A percentile compares a stretch with the other conserved stretches of the same genome.
Evolutionary conservation across 2,329 filamentous ascomycete species (phyloP).

Genomic region (Beauveria asiatica): DNA sequence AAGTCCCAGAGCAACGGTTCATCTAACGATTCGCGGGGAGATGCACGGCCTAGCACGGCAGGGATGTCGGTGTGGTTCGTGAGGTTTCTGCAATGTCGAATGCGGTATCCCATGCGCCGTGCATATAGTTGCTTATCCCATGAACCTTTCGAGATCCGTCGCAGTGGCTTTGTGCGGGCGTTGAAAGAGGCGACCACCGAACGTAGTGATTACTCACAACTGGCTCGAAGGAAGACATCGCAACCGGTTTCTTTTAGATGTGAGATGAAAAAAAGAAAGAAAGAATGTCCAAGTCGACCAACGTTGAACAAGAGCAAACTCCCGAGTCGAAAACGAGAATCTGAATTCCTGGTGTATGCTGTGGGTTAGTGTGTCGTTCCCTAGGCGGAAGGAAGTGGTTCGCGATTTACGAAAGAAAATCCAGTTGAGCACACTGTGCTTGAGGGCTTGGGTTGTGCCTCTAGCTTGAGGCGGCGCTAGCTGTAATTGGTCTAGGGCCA

Average conservation of each 20-base stretch:
- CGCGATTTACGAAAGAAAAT: slow-evolving; percentile 33
- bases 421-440: slow-evolving; percentile 23
- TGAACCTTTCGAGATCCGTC: background rate
- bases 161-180: background rate
- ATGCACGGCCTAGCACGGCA: background rate
- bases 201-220: slow-evolving; percentile 47
- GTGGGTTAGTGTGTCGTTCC: slow-evolving; percentile 32
- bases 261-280: slow-evolving; percentile 21
- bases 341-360: slow-evolving; percentile 28
- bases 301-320: slow-evolving; percentile 25
- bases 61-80: background rate
- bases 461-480: slow-evolving; percentile 23
- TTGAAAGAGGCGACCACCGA: background rate
- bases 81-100: background rate
- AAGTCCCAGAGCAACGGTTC: background rate
- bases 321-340: slow-evolving; percentile 31
- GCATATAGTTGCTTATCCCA: background rate
- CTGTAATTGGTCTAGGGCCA: slow-evolving; percentile 22
- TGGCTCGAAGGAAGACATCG: slow-evolving; percentile 62
- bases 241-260: slow-evolving; percentile 30
- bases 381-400: slow-evolving; percentile 28
- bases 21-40: background rate
- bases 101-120: background rate
- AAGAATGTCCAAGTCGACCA: slow-evolving; percentile 26
- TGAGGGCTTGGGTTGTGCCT: slow-evolving; percentile 31